Base-by-base conservation (phyloP, 2,329 filamentous ascomycete genomes). In the Talaromyces sp. region DNA sequence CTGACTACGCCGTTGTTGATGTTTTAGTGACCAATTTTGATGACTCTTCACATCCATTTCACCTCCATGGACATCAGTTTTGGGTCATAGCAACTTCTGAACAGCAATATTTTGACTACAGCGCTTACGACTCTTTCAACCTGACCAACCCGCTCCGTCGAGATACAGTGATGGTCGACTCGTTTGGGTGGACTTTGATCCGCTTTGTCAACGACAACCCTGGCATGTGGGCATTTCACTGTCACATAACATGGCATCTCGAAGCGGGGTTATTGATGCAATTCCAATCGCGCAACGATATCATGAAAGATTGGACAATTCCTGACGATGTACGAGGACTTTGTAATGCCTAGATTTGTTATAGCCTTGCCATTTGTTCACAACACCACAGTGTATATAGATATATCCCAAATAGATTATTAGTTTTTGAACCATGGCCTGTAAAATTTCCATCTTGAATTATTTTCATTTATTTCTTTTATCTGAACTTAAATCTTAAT, bases 41-140 rank as follows among this genome's bases (percentile, higher is more conserved):
- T 39, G 63, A 65, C 10, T 64, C 58, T 22, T 65, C 70, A 9
- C 77, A 78, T 59, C 75, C 76, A 1, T 74, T 80, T 62, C 78
- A 80, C 67, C 69, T 81, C 2, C 78, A 81, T 69, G 78, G 78
- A 10, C 78, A 81, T 65, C 77, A 81, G 63, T 80, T 80, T 67
- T 76, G 68, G 66, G 64, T 81, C 30, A 65, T 80, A 11, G 68
- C 72, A 33, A 53, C 55, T 10, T 62, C 60, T 17, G 27, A 25
- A n/a, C 33, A 55, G 27, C 49, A 59, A 44, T 59, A 62, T 22
- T 59, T 62, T 49, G 53, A 58, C 33, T 62, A 57, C 28, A 32
- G 33, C 22, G 36, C 51, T 13, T 62, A 62, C 39, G 51, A 52
- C 17, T 62, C 60, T 22, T 27, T 62, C 2, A 62, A 62, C 52